These are phyloP conservation scores for Lathyrus tuberosus DNA, from an alignment of 306 rosid genomes.

Conservation along the genomic window DNA sequence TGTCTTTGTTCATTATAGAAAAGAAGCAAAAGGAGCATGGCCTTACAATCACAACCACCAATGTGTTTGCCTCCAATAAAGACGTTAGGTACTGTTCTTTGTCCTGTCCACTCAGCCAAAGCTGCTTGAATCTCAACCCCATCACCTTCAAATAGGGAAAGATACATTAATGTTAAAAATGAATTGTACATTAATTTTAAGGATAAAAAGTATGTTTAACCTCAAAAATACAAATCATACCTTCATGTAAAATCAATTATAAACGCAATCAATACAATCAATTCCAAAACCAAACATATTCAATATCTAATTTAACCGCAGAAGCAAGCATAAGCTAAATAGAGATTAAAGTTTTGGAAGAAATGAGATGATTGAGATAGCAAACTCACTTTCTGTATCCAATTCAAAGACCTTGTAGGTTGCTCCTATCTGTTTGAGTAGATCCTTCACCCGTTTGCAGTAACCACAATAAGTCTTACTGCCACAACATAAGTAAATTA, in stretches of 20 bases:
- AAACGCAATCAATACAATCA: too few species aligned
- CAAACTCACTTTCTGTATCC: constrained; percentile 59
- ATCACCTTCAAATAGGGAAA: constrained; percentile 50
- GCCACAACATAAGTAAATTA: constrained; percentile 41
- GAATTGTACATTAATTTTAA: too few species aligned
- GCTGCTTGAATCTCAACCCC: constrained; percentile 68
- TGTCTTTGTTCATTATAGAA: background rate
- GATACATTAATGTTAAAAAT: too few species aligned
- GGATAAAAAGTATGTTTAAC: too few species aligned
- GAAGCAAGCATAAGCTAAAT: too few species aligned
- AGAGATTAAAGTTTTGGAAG: too few species aligned
- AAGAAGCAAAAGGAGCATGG: background rate
- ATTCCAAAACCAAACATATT: too few species aligned
- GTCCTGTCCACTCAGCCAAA: constrained; percentile 53
- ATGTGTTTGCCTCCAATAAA: constrained; percentile 70
- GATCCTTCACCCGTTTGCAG: constrained; percentile 69
- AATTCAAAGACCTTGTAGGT: constrained; percentile 67
- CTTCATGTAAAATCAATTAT: too few species aligned
- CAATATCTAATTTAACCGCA: too few species aligned
- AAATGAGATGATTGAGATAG: background rate
- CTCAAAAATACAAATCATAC: too few species aligned
- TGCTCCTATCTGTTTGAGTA: constrained; percentile 66
- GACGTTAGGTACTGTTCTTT: constrained; percentile 69
- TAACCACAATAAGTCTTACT: constrained; percentile 90
- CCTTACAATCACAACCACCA: constrained; percentile 57